Base-by-base conservation (phyloP, 208 protist genomes). In the Acanthamoeba healyi region DNA sequence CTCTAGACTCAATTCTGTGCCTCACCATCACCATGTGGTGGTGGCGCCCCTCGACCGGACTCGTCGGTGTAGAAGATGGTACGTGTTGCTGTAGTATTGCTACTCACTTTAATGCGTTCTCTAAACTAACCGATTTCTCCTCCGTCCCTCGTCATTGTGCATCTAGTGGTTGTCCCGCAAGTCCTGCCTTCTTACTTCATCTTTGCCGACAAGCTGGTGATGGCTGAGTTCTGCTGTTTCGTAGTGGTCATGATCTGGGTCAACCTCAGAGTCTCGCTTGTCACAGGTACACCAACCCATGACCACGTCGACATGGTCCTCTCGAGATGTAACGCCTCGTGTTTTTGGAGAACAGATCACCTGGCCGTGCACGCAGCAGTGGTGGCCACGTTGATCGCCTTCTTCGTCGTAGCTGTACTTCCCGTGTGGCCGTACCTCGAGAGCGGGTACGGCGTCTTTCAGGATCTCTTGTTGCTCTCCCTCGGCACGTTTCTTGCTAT, bases 191-290 rank as follows among this genome's bases (percentile, higher is more conserved):
- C 86, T 26, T 92, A 56, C 56, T 92, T 92, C 22, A 72, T 92
- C 46, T 92, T 92, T 51, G 54, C 54, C n/a, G 86, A 92, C 26
- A 72, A 92, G 51, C 44, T 92, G 86, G 36, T 72, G 58, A 92
- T 92, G 86, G 29, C 46, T 26, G 86, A 92, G 58, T 93, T 63
- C 65, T 93, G 65, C 70, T 51, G 42, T n/a, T 93, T 93, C 44
- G 89, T 93, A 9, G 89, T 93, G 32, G 61, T 93, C 36, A 93
- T 93, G 89, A 93, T 93, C 36, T 93, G 89, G 89, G 89, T 93
- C 58, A 93, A 93, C 40, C 49, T 93, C 14, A 74, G 89, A 5
- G 89, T 93, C 46, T 77, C 89, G 36, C 77, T 86, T 7, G 77
- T 86, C 7, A 86, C 44, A 14, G 72, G 72, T 82, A 29, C 72